Base-by-base conservation (phyloP, 2,329 filamentous ascomycete genomes). In the Alternaria triticina region DNA sequence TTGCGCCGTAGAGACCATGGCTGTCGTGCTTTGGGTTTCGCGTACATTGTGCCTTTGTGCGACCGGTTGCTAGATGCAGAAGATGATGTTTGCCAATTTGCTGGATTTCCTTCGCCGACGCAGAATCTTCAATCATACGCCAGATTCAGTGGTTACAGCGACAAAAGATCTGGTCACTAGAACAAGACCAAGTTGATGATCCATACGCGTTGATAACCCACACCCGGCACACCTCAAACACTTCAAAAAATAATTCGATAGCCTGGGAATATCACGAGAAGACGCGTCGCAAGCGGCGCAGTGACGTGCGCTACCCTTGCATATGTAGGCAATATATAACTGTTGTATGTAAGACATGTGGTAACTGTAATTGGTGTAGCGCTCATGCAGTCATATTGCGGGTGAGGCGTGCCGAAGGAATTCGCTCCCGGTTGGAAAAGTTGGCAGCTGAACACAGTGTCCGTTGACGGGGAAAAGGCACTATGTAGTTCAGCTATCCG, bases 1-100 rank as follows among this genome's bases (percentile, higher is more conserved):
- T 75, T 77, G 17, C 69, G 68, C 1, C 72, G 70, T 23, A 69
- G 64, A 7, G 73, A 67, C 67, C 72, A 73, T 45, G 62, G 59
- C 12, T 33, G 57, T 22, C 44, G 54, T 47, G 61, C 9, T 45
- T 56, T 33, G 30, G 54, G 30, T 30, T 70, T 72, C 40, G 49
- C n/a, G 27, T 62, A 54, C 65, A 68, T 71, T 13, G 25, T 11
- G 49, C 22, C 22, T 11, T 44, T 28, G 52, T 28, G 52, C 15
- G 25, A 27, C 17, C 9, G 36, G 30, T 25, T 22, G 33, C 52
- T 40, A 15, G 13, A 20, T 8, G n/a, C 7, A n/a, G 7, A 23
- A 36, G n/a, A 12, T 10, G 25, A 20, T n/a, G 10, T 20, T 49
- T 28, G 25, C 46, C 3, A 30, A 27, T 10, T 10, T 27, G 27